Evolutionary conservation across 2,329 filamentous ascomycete genomes (phyloP).

Genomic region (Whalleya microplaca): DNA sequence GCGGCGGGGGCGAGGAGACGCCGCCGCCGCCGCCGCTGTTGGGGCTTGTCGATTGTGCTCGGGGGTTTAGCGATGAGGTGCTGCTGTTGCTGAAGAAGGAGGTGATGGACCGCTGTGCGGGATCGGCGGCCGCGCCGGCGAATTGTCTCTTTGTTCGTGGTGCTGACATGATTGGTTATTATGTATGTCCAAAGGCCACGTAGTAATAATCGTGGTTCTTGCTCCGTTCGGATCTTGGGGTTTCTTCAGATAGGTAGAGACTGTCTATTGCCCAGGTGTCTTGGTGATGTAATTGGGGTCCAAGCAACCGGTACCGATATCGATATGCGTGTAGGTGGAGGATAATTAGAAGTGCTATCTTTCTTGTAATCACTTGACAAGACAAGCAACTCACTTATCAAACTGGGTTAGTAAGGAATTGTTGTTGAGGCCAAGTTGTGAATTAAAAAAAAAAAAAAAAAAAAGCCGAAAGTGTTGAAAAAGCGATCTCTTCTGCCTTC

Average conservation of each 20-base stretch:
- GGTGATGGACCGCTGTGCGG: conserved; percentile 65
- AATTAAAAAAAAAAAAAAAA: no score
- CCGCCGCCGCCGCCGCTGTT: no score
- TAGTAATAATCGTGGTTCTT: conserved; percentile 5
- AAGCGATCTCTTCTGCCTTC: no score
- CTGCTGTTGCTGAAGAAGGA: conserved; percentile 56
- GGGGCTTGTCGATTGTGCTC: conserved; percentile 15
- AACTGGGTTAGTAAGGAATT: no score
- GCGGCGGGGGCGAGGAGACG: no score
- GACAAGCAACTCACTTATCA: no score
- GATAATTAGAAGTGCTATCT: no score
- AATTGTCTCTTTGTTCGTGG: conserved; percentile 65
- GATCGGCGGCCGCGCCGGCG: conserved; percentile 61
- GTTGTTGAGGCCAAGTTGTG: no score
- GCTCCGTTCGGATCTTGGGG: not conserved
- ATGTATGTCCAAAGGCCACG: conserved; percentile 4
- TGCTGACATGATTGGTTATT: conserved; percentile 52
- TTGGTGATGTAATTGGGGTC: conserved; percentile 14
- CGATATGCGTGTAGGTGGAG: no score
- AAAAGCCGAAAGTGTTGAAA: no score
- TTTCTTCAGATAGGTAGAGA: not conserved
- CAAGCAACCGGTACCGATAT: no score
- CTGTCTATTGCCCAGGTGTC: not conserved
- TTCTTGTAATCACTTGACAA: no score
- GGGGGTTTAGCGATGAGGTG: conserved; percentile 22